Evolutionary conservation across 2,329 filamentous ascomycete species (phyloP).

Genomic region (Colletotrichum echinochloae): DNA sequence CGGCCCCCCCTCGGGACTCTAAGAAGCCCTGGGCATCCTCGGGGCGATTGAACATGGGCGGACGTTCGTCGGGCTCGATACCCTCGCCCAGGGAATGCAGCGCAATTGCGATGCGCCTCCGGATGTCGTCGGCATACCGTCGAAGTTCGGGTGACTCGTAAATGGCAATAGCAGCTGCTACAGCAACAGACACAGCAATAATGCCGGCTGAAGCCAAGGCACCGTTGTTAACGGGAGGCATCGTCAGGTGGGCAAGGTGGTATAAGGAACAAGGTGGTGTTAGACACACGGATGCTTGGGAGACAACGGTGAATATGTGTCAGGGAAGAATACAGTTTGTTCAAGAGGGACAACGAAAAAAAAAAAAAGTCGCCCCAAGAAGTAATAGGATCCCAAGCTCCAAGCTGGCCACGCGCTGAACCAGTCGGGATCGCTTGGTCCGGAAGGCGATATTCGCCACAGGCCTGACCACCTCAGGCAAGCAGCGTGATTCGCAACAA

Average conservation of each 20-base stretch:
- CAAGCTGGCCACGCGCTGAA: constrained; percentile 31
- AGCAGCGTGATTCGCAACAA: constrained; percentile 37
- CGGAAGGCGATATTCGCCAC: constrained; percentile 34
- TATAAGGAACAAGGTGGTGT: background rate
- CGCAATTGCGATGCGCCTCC: constrained; percentile 70
- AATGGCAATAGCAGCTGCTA: constrained; percentile 69
- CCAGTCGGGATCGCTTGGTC: constrained; percentile 35
- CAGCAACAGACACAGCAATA: constrained; percentile 67
- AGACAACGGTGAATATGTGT: background rate
- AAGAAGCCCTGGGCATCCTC: constrained; percentile 75
- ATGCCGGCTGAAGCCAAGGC: constrained; percentile 68
- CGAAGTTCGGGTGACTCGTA: constrained; percentile 75
- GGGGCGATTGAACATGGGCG: constrained; percentile 73
- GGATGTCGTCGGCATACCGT: constrained; percentile 70
- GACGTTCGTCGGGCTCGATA: constrained; percentile 59
- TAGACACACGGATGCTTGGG: constrained; percentile 21
- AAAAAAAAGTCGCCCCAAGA: background rate
- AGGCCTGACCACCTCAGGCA: constrained; percentile 40
- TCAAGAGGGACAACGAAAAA: background rate
- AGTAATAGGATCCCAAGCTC: constrained; percentile 21
- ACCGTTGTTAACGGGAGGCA: constrained; percentile 67
- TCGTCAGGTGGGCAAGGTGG: constrained; percentile 46
- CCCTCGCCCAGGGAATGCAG: constrained; percentile 70
- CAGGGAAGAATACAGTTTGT: background rate
- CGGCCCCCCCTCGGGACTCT: constrained; percentile 60